Evolutionary conservation across 139 green algal species (phyloP).

Genomic region (Axilococcus clingmanii): DNA sequence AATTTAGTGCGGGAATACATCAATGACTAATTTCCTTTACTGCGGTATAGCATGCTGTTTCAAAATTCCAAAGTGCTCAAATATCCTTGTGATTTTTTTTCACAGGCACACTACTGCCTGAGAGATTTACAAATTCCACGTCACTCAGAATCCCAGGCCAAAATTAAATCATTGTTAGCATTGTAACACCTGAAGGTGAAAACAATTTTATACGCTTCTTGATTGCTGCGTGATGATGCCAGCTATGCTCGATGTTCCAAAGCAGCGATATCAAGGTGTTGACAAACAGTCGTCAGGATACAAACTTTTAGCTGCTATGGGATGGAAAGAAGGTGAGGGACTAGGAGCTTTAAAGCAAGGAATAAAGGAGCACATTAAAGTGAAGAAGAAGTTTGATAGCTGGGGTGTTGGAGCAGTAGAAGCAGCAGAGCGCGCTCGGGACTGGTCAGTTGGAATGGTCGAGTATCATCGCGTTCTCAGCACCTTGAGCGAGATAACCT

Average conservation of each 20-base stretch:
- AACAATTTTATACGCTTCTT: no score
- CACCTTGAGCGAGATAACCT: conserved; percentile 52
- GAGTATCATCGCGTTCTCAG: conserved; percentile 59
- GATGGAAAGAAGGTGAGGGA: conserved; percentile 75
- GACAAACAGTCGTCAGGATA: conserved; percentile 61
- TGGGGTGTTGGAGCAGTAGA: conserved; percentile 63
- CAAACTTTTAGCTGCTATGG: conserved; percentile 61
- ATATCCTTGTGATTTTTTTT: no score
- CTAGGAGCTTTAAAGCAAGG: conserved; percentile 69
- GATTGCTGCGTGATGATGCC: no score
- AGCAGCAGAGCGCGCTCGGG: conserved; percentile 22
- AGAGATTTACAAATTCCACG: no score
- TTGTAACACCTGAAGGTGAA: no score
- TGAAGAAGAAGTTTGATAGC: conserved; percentile 78
- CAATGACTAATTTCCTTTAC: no score
- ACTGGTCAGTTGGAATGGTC: conserved; percentile 66
- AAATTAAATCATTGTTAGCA: no score
- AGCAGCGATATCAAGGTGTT: conserved; percentile 50
- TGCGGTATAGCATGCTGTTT: no score
- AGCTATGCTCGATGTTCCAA: conserved; percentile 6
- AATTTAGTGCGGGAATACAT: no score
- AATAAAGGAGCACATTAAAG: conserved; percentile 72
- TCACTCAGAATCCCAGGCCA: no score
- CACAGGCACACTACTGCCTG: no score
- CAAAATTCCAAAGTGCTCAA: no score